Conservation (phyloP, 805 yeast species). For the Phaffomyces opuntiae region DNA sequence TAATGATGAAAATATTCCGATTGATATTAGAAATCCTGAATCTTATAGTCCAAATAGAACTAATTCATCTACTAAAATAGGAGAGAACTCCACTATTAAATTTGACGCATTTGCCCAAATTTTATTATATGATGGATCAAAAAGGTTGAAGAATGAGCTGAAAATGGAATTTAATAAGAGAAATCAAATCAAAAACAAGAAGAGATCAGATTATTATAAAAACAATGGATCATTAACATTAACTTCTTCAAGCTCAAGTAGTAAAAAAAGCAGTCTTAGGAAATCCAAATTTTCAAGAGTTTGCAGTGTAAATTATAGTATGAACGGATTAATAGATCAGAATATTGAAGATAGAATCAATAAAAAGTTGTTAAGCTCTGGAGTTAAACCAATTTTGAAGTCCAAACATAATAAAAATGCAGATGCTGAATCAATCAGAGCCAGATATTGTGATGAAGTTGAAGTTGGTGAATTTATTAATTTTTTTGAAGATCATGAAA, state of each 20-base stretch:
- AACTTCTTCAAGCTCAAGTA: constrained; percentile 1
- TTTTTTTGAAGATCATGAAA: constrained; percentile 31
- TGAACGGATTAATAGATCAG: background rate
- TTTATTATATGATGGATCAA: constrained; percentile 22
- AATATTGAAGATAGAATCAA: background rate
- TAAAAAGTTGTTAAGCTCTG: background rate
- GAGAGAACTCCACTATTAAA: constrained; percentile 12
- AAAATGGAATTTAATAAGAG: constrained; percentile 22
- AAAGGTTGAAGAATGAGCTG: constrained; percentile 28
- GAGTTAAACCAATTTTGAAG: constrained; percentile 31
- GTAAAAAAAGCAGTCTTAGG: background rate
- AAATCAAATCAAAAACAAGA: constrained; percentile 7
- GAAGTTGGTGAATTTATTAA: constrained; percentile 29
- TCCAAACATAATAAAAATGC: constrained; percentile 27
- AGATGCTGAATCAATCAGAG: constrained; percentile 29
- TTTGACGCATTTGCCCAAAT: constrained; percentile 23
- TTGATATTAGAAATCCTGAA: constrained; percentile 9
- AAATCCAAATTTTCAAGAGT: background rate
- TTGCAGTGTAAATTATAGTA: background rate
- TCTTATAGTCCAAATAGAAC: background rate
- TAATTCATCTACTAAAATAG: background rate
- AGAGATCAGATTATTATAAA: constrained; percentile 3
- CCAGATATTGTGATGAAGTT: constrained; percentile 32
- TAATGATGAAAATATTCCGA: constrained; percentile 9
- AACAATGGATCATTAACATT: constrained; percentile 6